Base-by-base conservation (phyloP, 176 grass and related monocot genomes). In the Areca catechu region DNA sequence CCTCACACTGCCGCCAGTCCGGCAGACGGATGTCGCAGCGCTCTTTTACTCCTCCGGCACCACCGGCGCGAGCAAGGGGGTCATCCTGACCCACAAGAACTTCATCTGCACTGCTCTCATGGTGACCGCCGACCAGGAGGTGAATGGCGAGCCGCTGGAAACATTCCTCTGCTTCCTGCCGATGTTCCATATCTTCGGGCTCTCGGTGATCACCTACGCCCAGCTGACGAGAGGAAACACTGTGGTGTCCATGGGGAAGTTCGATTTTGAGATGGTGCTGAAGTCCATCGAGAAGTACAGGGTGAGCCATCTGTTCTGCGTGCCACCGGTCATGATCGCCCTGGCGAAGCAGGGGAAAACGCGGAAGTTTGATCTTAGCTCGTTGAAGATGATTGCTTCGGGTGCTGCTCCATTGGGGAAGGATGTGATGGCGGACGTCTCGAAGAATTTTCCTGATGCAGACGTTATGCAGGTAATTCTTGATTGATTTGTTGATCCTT, bases 181-280 rank as follows among this genome's bases (percentile, higher is more conserved):
- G 50, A 97, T 97, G 92, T 97, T 97, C 67, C 92, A 97, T 71
- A 82, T 97, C 48, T 97, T 97, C 55, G 92, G 92, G 49, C 51
- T 97, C 25, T 53, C 78, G 43, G 60, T 88, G 53, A 67, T 97
- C 74, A 78, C 92, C 21, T 91, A 51, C 63, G 86, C 15, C 19
- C 92, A 97, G 69, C 50, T 97, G 77, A 60, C 61, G 66, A 74
- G 92, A 53, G 86, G 86, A 17, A 91, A 97, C 62, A 22, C 57
- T 37, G 2, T 97, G 53, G 77, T 97, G 34, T 74, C 62, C 16
- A 91, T 97, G 92, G 61, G 71, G 43, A 52, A 78, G 48, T 97
- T 97, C 66, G 78, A 90, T 34, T 76, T 97, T 71, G 69, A 77
- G 50, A 47, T 75, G 0, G 54, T 82, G 0, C 76, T 97, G 83